A percentile compares a stretch with the other conserved stretches of the same genome.
Conservation (phyloP, 148 eudicot species). For the Rheum nobile region DNA sequence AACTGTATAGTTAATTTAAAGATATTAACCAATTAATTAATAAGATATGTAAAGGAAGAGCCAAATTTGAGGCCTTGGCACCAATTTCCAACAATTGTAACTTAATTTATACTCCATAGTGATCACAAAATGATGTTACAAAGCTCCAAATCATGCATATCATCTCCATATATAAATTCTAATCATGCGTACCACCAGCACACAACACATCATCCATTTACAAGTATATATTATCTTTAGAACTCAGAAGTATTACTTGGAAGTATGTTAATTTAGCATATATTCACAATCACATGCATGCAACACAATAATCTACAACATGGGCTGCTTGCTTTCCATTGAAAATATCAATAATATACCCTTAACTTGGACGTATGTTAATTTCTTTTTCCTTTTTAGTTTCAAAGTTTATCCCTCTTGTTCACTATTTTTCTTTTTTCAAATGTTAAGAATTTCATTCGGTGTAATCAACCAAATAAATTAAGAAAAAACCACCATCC, state of each 20-base stretch:
- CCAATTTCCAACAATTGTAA: background rate
- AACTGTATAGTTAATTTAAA: too few relatives aligned
- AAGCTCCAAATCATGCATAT: background rate
- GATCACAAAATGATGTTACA: background rate
- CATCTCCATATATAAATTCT: background rate
- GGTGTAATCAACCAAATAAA: background rate
- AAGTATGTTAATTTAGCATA: background rate
- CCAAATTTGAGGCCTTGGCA: background rate
- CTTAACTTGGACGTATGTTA: background rate
- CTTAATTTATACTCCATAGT: background rate
- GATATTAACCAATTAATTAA: too few relatives aligned
- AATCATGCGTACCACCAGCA: background rate
- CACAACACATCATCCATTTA: background rate
- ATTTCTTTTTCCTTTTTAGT: background rate
- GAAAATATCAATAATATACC: background rate
- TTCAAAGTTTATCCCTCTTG: background rate
- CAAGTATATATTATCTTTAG: background rate
- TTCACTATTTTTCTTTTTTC: background rate
- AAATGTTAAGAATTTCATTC: background rate
- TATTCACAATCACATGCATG: background rate
- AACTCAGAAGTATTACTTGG: background rate
- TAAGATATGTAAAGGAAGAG: too few relatives aligned
- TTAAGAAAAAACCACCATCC: background rate
- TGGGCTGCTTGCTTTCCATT: background rate
- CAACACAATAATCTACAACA: background rate